Percentiles rank a stretch among this genome's conserved stretches.
These are phyloP conservation scores for Spizellomyces sp. DNA, from an alignment of 192 early-diverging fungal species.

Conservation along the genomic window DNA sequence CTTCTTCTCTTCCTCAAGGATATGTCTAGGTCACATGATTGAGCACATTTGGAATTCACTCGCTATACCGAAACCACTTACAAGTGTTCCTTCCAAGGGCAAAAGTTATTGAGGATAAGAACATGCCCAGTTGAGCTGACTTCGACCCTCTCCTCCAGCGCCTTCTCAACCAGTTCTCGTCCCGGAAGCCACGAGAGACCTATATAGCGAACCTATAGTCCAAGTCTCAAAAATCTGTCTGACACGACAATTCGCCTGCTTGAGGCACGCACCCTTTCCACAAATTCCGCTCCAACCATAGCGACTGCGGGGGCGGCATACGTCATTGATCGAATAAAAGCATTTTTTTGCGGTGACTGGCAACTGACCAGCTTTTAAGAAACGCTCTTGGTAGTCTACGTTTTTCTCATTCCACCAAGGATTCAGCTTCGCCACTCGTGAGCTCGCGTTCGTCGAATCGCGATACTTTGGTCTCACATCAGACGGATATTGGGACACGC, in stretches of 20 bases:
- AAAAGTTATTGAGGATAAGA: slow-evolving; percentile 78
- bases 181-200: slow-evolving; percentile 87
- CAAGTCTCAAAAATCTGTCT: background rate
- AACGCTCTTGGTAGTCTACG: slow-evolving; percentile 67
- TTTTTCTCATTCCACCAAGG: slow-evolving; percentile 90
- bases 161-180: slow-evolving; percentile 78
- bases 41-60: slow-evolving; percentile 38
- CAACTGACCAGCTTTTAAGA: slow-evolving; percentile 48
- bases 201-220: slow-evolving; percentile 50
- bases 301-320: slow-evolving; percentile 42
- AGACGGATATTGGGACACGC: slow-evolving; percentile 83
- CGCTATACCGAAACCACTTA: slow-evolving; percentile 44
- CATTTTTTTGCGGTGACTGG: background rate
- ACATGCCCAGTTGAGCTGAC: slow-evolving; percentile 78
- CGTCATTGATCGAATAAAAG: background rate
- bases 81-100: slow-evolving; percentile 95
- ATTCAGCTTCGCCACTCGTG: slow-evolving; percentile 83
- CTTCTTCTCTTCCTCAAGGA: slow-evolving; percentile 40
- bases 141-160: slow-evolving; percentile 54
- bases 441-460: slow-evolving; percentile 79
- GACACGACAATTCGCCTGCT: background rate
- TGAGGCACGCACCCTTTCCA: slow-evolving; percentile 52
- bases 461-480: slow-evolving; percentile 80
- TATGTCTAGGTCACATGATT: slow-evolving; percentile 18
- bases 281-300: slow-evolving; percentile 80